Evolutionary conservation across 2,329 filamentous ascomycete species (phyloP).

Genomic region (Colletotrichum sp.): DNA sequence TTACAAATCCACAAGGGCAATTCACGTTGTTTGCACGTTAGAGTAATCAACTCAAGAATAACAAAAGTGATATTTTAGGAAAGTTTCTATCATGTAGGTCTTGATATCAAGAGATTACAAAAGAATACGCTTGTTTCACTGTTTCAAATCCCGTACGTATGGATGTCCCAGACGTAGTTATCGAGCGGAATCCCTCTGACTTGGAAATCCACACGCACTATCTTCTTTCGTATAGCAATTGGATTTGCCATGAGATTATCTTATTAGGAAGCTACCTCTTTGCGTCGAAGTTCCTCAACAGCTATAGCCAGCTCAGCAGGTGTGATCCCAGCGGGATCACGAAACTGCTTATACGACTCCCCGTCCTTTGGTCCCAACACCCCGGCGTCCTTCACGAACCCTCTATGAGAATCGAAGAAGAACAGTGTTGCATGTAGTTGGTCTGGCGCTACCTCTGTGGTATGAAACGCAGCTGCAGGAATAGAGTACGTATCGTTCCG

Average conservation of each 20-base stretch:
- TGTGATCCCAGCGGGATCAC: slow-evolving; percentile 26
- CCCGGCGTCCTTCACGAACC: slow-evolving; percentile 32
- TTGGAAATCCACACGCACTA: neutral
- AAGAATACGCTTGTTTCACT: neutral
- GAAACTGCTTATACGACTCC: slow-evolving; percentile 22
- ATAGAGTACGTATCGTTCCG: slow-evolving; percentile 32
- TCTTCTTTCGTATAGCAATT: fast-evolving
- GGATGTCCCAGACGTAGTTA: neutral
- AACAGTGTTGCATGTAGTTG: slow-evolving; percentile 38
- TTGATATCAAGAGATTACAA: neutral
- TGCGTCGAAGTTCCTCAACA: slow-evolving; percentile 16
- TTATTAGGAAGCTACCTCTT: neutral
- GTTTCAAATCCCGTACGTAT: fast-evolving
- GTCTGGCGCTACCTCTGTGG: slow-evolving; percentile 29
- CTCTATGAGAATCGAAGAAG: slow-evolving; percentile 38
- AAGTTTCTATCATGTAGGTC: neutral
- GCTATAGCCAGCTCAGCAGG: slow-evolving; percentile 21
- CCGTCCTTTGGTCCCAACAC: slow-evolving; percentile 35
- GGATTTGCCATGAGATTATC: neutral
- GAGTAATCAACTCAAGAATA: neutral
- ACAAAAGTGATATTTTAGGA: neutral
- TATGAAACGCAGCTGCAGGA: slow-evolving; percentile 33
- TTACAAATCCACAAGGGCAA: fast-evolving
- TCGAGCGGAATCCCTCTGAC: neutral
- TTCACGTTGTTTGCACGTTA: neutral